Conservation (phyloP, 371 early-diverging fungal species). For the Lichtheimia ramosa region DNA sequence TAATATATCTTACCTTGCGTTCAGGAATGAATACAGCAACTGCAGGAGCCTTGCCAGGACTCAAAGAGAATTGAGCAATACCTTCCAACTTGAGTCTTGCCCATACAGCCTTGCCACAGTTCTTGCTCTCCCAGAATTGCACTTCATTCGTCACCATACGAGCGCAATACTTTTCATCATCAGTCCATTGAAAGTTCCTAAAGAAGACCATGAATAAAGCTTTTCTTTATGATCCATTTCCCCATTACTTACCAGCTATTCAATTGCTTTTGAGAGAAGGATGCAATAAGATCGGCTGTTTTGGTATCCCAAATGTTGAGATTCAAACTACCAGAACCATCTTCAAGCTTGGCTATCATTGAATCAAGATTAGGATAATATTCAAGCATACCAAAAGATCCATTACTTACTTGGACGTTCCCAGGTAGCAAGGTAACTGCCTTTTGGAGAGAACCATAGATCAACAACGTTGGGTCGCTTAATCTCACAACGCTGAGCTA, state of each 20-base stretch:
- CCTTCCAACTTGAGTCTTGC: conserved; percentile 77
- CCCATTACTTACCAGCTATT: conserved; percentile 55
- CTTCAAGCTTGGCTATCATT: conserved; percentile 64
- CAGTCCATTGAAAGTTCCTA: conserved; percentile 93
- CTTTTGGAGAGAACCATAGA: conserved; percentile 89
- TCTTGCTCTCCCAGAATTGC: conserved; percentile 82
- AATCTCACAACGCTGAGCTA: conserved; percentile 66
- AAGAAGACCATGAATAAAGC: background rate
- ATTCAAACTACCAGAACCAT: conserved; percentile 76
- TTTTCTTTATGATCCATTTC: background rate
- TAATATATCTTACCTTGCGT: conserved; percentile 49
- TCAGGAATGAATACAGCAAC: conserved; percentile 91
- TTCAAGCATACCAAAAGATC: background rate
- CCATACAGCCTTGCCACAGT: conserved; percentile 58
- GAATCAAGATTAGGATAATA: background rate
- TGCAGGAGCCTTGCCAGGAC: conserved; percentile 82
- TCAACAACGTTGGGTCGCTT: conserved; percentile 71
- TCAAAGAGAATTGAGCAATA: conserved; percentile 80
- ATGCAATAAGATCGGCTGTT: conserved; percentile 66
- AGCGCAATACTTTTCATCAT: conserved; percentile 86
- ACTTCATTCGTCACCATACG: conserved; percentile 86
- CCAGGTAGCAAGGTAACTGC: conserved; percentile 88
- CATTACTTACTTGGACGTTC: conserved; percentile 71
- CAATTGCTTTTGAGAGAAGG: conserved; percentile 82
- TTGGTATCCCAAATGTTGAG: conserved; percentile 79